Evolutionary conservation across 1,139 yeast species (phyloP), one percentile per base, ranked within the genome.

Genomic region (Barnettozyma hawaiiensis): DNA sequence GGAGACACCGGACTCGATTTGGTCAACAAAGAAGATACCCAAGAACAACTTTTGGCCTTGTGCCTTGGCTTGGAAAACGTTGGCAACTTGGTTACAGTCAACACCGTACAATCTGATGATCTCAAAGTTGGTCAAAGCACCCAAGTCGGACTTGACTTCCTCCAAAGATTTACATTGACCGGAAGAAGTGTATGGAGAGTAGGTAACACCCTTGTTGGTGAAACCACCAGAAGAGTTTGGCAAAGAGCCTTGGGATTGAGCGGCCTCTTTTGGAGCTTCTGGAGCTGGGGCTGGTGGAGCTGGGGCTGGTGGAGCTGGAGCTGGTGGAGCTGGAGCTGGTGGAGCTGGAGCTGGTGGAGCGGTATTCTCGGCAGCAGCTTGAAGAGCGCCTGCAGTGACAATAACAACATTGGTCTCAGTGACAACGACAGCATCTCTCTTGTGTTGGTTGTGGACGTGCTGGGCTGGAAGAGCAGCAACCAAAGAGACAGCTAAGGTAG

Each of bases 81-180:
- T 75, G 53, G 68, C 76, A 55, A 82, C 89, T 67, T 84, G 92
- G 70, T 68, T 64, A 74, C 95, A 84, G 71, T 84, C 95, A 56
- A 79, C 85, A 69, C 87, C 89, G 71, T 84, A 84, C 52, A 84
- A 69, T 80, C 95, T 81, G 63, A 85, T 76, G 54, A 79, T 53
- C 51, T 70, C 72, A 68, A 63, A 84, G 47, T 65, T 75, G 37
- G 76, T 49, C 55, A 86, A 70, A 49, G 63, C 48, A 37, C 73
- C 68, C 42, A 86, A 58, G 56, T 86, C 96, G 35, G 76, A 57
- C 51, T 75, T 67, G 53, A 86, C 81, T 56, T 73, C 71, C 31
- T 64, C 53, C 39, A 75, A 61, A 31, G 85, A 64, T 73, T 85
- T 86, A 74, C 96, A 86, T 28, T 71, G 70, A 65, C 95, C 95